These are phyloP conservation scores for Elymus sibiricus DNA, from an alignment of 176 grass and related monocot species.

Conservation along the genomic window DNA sequence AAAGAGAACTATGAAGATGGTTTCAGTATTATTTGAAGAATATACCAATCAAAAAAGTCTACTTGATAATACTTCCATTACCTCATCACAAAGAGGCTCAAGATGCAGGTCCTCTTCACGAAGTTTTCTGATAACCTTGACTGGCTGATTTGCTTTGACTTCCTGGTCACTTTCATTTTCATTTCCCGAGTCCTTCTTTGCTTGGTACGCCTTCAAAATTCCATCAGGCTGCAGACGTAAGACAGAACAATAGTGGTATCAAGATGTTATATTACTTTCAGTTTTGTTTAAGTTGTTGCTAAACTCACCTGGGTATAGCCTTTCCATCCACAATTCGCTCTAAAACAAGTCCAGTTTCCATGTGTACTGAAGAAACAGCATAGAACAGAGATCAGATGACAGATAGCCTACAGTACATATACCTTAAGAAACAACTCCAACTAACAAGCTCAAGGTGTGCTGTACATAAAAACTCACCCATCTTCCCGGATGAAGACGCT, in stretches of 20 bases:
- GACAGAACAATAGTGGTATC: constrained; percentile 1
- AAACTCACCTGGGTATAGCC: constrained; percentile 46
- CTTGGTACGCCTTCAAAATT: constrained; percentile 16
- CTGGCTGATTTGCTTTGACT: not conserved
- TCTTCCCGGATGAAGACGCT: constrained; percentile 37
- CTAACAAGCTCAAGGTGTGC: not conserved
- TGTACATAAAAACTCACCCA: constrained; percentile 45
- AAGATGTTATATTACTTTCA: constrained; percentile 6
- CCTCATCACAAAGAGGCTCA: constrained; percentile 70
- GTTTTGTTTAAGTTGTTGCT: constrained; percentile 1
- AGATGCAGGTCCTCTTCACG: constrained; percentile 58
- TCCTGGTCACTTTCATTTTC: constrained; percentile 21
- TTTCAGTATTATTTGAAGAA: not conserved
- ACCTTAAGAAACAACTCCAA: constrained; percentile 10
- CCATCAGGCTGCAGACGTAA: constrained; percentile 35
- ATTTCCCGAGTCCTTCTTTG: constrained; percentile 15
- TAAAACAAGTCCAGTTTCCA: constrained; percentile 75
- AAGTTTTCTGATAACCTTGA: constrained; percentile 53
- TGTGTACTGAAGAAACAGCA: constrained; percentile 40
- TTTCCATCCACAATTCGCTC: constrained; percentile 76
- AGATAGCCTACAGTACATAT: not conserved
- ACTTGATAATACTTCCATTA: constrained; percentile 11
- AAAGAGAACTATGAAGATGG: not conserved
- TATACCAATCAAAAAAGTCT: not conserved
- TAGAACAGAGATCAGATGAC: constrained; percentile 9